Base-by-base conservation (phyloP, 371 early-diverging fungal genomes). In the Syncephalastrum monosporum region DNA sequence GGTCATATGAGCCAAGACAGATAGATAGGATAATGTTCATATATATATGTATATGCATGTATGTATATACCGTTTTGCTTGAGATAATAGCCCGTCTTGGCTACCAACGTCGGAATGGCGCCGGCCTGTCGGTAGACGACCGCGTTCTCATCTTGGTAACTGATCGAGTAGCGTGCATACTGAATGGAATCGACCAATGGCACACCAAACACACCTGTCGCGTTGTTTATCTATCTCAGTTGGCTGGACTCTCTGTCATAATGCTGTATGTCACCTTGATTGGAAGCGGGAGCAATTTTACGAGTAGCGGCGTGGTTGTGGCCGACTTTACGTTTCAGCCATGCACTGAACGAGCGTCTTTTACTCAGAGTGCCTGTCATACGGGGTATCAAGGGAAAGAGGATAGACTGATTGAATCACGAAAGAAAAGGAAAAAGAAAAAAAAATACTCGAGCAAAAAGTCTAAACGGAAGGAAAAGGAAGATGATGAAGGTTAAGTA, bases 51-150 rank as follows among this genome's bases (percentile, higher is more conserved):
- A 21, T 21, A 21, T 21, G 21, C 2, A 21, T 21, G 21, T 55
- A 43, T 27, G 44, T 24, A 24, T 45, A 48, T 62, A 76, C 80
- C 80, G 51, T 74, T 63, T 19, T 71, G 73, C 60, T 76, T 80
- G 44, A 80, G 52, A 42, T 64, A 64, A 25, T 68, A 67, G 44
- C 80, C 80, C 50, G 77, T 76, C 51, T 80, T 76, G 47, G 75
- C 73, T 7, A 80, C 75, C 7, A 76, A 71, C 10, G 73, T 68
- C 8, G 80, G 80, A 47, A 80, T 75, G 21, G 62, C 65, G 1
- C 77, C 80, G 27, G 54, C 66, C 42, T 56, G 47, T 47, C 59
- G 59, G 45, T 63, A 57, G 3, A 57, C 54, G 4, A 56, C 42
- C 25, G 62, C 52, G 41, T 53, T 53, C 21, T 59, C 64, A 45